phyloP scores from a whole-genome alignment of 2,329 filamentous ascomycete genomes.

The Fusarium sp. region DNA sequence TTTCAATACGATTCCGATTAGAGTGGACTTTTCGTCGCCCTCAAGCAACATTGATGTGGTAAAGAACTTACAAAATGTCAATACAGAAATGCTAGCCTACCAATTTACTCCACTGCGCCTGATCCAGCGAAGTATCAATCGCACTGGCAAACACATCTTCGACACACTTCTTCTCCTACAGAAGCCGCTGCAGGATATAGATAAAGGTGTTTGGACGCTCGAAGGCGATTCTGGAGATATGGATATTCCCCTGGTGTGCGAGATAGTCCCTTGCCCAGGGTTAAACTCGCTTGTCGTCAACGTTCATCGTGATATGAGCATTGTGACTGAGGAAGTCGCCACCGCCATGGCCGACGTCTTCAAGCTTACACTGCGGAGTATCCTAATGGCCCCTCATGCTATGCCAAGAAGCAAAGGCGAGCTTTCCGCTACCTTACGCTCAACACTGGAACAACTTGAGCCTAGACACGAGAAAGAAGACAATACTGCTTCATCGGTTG shows the following conservation, averaged over 20 bases:
- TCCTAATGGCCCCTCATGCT: slow-evolving; percentile 50
- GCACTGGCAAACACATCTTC: slow-evolving; percentile 70
- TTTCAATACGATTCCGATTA: slow-evolving; percentile 88
- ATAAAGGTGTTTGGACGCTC: slow-evolving; percentile 68
- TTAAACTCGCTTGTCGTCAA: slow-evolving; percentile 68
- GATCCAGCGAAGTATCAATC: slow-evolving; percentile 69
- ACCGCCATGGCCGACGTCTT: slow-evolving; percentile 51
- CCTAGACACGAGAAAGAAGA: slow-evolving; percentile 42
- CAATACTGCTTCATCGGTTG: slow-evolving; percentile 24
- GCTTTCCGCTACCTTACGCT: slow-evolving; percentile 42
- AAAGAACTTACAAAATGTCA: slow-evolving; percentile 70
- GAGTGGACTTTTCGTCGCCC: slow-evolving; percentile 64
- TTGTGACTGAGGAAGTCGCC: slow-evolving; percentile 49
- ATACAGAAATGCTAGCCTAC: slow-evolving; percentile 72
- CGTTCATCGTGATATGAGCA: slow-evolving; percentile 72
- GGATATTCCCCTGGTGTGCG: slow-evolving; percentile 83
- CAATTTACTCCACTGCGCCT: slow-evolving; percentile 82
- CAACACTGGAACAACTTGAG: slow-evolving; percentile 40
- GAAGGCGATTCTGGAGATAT: slow-evolving; percentile 72
- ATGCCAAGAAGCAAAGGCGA: slow-evolving; percentile 29
- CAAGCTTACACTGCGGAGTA: slow-evolving; percentile 47
- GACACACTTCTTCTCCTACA: slow-evolving; percentile 87
- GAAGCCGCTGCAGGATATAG: slow-evolving; percentile 69
- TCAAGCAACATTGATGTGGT: slow-evolving; percentile 69
- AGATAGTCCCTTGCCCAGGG: slow-evolving; percentile 71